Evolutionary conservation across 441 rosid genomes (phyloP).

Genomic region (Dalechampia spathulata): DNA sequence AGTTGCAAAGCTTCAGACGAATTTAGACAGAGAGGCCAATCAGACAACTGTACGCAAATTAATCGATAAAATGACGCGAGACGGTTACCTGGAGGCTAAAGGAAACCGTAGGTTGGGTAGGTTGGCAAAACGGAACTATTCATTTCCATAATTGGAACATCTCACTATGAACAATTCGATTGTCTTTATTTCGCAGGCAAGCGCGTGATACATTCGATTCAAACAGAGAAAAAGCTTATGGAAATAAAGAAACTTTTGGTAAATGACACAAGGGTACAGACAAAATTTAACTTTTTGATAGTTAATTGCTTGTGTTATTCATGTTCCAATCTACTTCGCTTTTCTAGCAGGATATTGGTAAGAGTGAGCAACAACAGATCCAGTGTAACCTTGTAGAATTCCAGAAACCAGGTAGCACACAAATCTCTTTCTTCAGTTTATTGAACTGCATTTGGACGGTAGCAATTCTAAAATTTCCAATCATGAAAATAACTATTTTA

Average conservation of each 20-base stretch:
- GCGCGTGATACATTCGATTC: slow-evolving; percentile 63
- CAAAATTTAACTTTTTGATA: not conserved
- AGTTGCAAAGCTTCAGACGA: slow-evolving; percentile 57
- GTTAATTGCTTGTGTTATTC: not conserved
- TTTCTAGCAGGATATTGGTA: slow-evolving; percentile 47
- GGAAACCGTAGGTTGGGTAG: slow-evolving; percentile 76
- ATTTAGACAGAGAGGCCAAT: slow-evolving; percentile 68
- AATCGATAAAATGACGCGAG: slow-evolving; percentile 61
- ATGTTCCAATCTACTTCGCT: slow-evolving; percentile 2
- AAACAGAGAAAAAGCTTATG: slow-evolving; percentile 58
- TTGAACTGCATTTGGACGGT: not conserved
- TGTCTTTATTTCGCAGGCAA: slow-evolving; percentile 46
- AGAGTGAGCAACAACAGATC: slow-evolving; percentile 20
- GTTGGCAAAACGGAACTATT: slow-evolving; percentile 14
- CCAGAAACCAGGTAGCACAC: slow-evolving; percentile 25
- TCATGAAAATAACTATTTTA: slow-evolving; percentile 1
- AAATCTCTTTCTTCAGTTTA: not conserved
- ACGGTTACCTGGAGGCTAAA: slow-evolving; percentile 75
- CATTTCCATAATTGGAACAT: not conserved
- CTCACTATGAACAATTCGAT: slow-evolving; percentile 3
- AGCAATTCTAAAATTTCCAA: not conserved
- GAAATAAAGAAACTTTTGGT: slow-evolving; percentile 64
- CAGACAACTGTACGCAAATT: slow-evolving; percentile 59
- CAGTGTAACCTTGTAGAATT: slow-evolving; percentile 21
- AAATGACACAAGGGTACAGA: slow-evolving; percentile 53